phyloP scores from a whole-genome alignment of 352 stramenopile genomes.

The Pythium aphanidermatum region DNA sequence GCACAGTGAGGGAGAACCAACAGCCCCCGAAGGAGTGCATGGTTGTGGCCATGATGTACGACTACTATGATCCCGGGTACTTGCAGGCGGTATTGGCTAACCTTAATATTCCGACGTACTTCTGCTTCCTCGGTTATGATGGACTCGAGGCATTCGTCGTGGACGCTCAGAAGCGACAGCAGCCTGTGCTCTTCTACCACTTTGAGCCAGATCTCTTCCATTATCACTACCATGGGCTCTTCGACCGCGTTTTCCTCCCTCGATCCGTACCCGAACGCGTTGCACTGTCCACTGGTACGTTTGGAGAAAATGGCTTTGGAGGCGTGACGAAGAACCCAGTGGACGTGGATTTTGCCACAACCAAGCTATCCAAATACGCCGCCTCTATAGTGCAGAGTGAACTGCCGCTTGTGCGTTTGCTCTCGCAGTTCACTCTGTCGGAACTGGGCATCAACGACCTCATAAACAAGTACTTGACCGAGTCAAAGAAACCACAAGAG shows the following conservation, averaged over 20 bases:
- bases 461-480: no score
- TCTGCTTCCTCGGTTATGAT: conserved; percentile 27
- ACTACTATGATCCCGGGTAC: conserved; percentile 22
- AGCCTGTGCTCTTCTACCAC: conserved; percentile 37
- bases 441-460: conserved; percentile 28
- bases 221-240: conserved; percentile 19
- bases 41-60: conserved; percentile 28
- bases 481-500: no score
- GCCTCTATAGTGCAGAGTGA: conserved; percentile 14
- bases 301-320: conserved; percentile 42
- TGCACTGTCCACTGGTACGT: conserved; percentile 12
- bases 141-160: conserved; percentile 9
- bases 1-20: conserved; percentile 32
- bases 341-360: conserved; percentile 28
- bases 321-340: conserved; percentile 28
- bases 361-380: conserved; percentile 25
- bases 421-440: conserved; percentile 23
- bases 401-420: conserved; percentile 10
- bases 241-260: conserved; percentile 35
- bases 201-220: conserved; percentile 43
- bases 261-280: conserved; percentile 12
- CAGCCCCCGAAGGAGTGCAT: conserved; percentile 42
- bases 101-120: conserved; percentile 33
- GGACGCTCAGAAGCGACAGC: conserved; percentile 7
- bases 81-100: conserved; percentile 31